Percentiles rank a stretch among this genome's conserved stretches.
Conservation (phyloP, 2,329 filamentous ascomycete genomes). For the Claviceps sp. region DNA sequence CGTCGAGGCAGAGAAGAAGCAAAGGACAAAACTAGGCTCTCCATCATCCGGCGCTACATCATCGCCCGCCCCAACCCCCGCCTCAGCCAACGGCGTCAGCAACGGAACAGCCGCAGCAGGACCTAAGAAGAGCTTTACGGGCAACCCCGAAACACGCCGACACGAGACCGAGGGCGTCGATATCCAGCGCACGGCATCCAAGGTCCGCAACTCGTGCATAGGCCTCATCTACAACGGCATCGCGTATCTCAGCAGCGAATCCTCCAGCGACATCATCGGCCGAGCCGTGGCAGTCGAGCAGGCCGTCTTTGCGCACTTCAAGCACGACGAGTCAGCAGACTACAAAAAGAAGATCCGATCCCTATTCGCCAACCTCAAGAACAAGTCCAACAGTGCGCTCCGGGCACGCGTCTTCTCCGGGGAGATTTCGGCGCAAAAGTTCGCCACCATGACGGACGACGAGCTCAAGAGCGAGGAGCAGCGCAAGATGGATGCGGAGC, state of each 20-base stretch:
- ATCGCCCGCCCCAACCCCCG: constrained; percentile 31
- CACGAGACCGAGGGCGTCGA: constrained; percentile 73
- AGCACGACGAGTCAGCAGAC: constrained; percentile 50
- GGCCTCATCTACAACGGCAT: constrained; percentile 91
- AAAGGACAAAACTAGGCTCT: constrained; percentile 27
- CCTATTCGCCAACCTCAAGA: constrained; percentile 89
- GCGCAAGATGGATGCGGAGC: constrained; percentile 58
- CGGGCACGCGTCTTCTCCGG: constrained; percentile 63
- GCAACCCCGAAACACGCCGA: constrained; percentile 65
- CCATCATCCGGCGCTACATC: constrained; percentile 34
- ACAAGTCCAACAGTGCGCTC: constrained; percentile 70
- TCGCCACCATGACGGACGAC: constrained; percentile 78
- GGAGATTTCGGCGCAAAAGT: constrained; percentile 55
- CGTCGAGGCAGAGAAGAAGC: constrained; percentile 51
- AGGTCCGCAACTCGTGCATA: constrained; percentile 69
- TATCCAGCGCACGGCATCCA: constrained; percentile 59
- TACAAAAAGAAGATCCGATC: constrained; percentile 88
- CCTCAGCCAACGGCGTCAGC: constrained; percentile 25
- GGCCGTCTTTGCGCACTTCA: constrained; percentile 57
- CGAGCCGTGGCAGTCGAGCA: constrained; percentile 71
- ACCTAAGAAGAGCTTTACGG: constrained; percentile 38
- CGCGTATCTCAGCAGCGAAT: constrained; percentile 54
- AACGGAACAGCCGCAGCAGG: constrained; percentile 6
- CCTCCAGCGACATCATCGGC: constrained; percentile 57
- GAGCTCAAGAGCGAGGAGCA: constrained; percentile 84